phyloP scores from a whole-genome alignment of 1,284 basidiomycete species.

The Cryptococcus amylolentus region DNA sequence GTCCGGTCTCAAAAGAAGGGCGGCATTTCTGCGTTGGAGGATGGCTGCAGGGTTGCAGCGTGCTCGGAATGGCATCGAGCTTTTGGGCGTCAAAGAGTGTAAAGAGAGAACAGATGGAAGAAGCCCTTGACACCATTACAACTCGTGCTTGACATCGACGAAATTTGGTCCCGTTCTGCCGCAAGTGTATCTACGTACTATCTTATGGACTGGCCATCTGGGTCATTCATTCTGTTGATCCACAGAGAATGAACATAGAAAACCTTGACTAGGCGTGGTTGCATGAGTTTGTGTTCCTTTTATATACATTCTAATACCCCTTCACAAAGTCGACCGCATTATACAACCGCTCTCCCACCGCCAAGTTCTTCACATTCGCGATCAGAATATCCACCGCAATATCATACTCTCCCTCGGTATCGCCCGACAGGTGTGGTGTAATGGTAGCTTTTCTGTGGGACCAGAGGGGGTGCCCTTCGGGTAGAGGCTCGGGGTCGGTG shows the following conservation, averaged over 20 bases:
- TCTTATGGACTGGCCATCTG: no score
- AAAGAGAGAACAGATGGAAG: neutral
- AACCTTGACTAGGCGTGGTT: no score
- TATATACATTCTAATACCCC: neutral
- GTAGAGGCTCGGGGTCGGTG: neutral
- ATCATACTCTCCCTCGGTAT: neutral
- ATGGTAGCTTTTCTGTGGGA: neutral
- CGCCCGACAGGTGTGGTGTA: neutral
- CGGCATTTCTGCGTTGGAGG: conserved; percentile 12
- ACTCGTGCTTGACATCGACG: conserved; percentile 5
- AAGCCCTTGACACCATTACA: neutral
- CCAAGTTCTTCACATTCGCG: neutral
- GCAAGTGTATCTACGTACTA: no score
- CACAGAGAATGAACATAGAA: no score
- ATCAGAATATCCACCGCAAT: neutral
- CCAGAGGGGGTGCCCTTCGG: neutral
- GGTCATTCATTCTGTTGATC: no score
- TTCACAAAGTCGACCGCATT: neutral
- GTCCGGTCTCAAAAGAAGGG: neutral
- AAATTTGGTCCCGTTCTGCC: conserved; percentile 7
- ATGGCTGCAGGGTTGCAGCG: conserved; percentile 21
- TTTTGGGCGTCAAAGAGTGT: neutral
- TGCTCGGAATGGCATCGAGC: conserved; percentile 26
- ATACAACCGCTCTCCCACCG: neutral
- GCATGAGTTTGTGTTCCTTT: no score